phyloP scores from a whole-genome alignment of 108 stramenopile species.

The Phaeodactylum tricornutum region DNA sequence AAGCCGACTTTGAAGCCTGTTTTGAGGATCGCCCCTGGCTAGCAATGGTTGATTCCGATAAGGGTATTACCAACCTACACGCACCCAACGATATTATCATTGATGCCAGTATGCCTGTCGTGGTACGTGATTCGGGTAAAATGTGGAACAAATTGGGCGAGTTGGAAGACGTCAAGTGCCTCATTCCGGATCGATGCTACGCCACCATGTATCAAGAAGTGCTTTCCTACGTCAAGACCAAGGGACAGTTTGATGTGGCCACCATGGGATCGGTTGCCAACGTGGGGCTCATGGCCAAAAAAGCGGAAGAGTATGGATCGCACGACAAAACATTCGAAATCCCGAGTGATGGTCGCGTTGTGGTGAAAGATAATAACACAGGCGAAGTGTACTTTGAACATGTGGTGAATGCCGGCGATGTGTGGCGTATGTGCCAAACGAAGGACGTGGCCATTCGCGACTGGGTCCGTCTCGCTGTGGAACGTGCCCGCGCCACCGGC shows the following conservation, averaged over 20 bases:
- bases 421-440: slow-evolving; percentile 93
- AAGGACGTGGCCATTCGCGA: slow-evolving; percentile 88
- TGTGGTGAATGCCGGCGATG: slow-evolving; percentile 74
- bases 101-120: slow-evolving; percentile 90
- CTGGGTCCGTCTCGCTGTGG: slow-evolving; percentile 86
- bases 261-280: slow-evolving; percentile 58
- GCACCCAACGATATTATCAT: slow-evolving; percentile 81
- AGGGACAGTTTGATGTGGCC: slow-evolving; percentile 86
- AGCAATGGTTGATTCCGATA: slow-evolving; percentile 88
- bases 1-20: slow-evolving; percentile 72
- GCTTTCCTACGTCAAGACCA: slow-evolving; percentile 70
- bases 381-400: slow-evolving; percentile 72
- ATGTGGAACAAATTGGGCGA: slow-evolving; percentile 88
- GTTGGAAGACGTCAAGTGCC: slow-evolving; percentile 87
- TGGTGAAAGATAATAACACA: slow-evolving; percentile 66
- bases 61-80: slow-evolving; percentile 90
- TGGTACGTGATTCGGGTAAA: slow-evolving; percentile 84
- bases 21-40: slow-evolving; percentile 82
- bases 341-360: slow-evolving; percentile 48
- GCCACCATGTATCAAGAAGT: slow-evolving; percentile 89
- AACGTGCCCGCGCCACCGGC: slow-evolving; percentile 72
- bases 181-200: slow-evolving; percentile 88
- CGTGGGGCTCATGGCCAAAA: slow-evolving; percentile 89
- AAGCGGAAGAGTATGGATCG: slow-evolving; percentile 92
- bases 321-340: slow-evolving; percentile 93